These are phyloP conservation scores for Yamadazyma trypodendri DNA, from an alignment of 1,139 yeast species.

Conservation along the genomic window DNA sequence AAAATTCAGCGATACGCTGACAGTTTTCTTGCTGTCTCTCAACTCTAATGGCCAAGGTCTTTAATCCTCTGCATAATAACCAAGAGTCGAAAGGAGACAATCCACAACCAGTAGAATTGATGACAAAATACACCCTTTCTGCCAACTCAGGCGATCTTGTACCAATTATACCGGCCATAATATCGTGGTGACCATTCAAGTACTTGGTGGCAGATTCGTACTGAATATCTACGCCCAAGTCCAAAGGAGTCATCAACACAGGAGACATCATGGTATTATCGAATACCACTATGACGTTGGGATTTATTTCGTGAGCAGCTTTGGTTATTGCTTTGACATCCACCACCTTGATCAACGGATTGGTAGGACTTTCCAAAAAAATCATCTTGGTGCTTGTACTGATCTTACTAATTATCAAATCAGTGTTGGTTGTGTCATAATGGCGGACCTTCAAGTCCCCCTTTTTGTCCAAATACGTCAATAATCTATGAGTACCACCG, in stretches of 20 bases:
- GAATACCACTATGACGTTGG: constrained; percentile 73
- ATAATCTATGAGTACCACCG: constrained; percentile 87
- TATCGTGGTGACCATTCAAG: constrained; percentile 90
- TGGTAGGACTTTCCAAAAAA: constrained; percentile 86
- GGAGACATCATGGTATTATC: constrained; percentile 98
- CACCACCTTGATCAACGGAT: constrained; percentile 84
- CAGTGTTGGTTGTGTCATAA: constrained; percentile 77
- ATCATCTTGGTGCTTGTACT: constrained; percentile 64
- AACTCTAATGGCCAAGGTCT: constrained; percentile 79
- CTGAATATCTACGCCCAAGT: constrained; percentile 84
- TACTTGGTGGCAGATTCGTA: constrained; percentile 93
- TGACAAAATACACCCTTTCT: constrained; percentile 67
- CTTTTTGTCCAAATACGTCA: constrained; percentile 67
- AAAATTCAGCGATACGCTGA: constrained; percentile 67
- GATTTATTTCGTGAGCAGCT: constrained; percentile 65
- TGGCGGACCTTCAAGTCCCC: constrained; percentile 73
- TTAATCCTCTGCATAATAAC: constrained; percentile 82
- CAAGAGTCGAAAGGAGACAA: constrained; percentile 89
- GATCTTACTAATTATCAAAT: constrained; percentile 53
- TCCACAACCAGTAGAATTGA: constrained; percentile 90
- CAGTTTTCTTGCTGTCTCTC: constrained; percentile 88
- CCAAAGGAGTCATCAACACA: constrained; percentile 76
- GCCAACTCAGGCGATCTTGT: constrained; percentile 63
- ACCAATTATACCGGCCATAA: constrained; percentile 92
- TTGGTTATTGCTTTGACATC: constrained; percentile 68